These are phyloP conservation scores for Penicillium sp. DNA, from an alignment of 2,329 filamentous ascomycete species.

Conservation along the genomic window DNA sequence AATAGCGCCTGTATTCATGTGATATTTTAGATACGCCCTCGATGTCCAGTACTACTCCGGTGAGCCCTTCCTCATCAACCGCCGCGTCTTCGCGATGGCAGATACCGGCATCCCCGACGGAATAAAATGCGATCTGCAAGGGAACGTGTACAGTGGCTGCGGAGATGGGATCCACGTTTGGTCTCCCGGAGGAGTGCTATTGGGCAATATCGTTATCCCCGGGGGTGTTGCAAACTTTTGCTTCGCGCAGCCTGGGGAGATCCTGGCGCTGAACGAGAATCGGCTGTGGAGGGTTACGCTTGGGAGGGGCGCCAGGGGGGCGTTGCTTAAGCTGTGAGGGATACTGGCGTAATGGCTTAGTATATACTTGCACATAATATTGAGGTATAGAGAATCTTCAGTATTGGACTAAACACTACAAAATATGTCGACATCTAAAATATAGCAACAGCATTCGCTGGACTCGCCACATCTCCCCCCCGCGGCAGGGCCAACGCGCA, in stretches of 20 bases:
- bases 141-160: constrained; percentile 62
- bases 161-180: constrained; percentile 63
- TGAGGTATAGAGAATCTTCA: no score
- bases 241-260: constrained; percentile 46
- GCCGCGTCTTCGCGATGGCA: constrained; percentile 58
- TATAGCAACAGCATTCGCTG: no score
- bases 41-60: constrained; percentile 46
- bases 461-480: no score
- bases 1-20: background rate
- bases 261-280: constrained; percentile 48
- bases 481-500: no score
- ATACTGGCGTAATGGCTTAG: background rate
- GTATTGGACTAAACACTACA: no score
- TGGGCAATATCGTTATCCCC: constrained; percentile 63
- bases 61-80: constrained; percentile 53
- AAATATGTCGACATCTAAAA: no score
- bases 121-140: constrained; percentile 57
- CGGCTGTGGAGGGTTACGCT: constrained; percentile 52
- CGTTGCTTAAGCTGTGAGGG: constrained; percentile 3
- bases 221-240: constrained; percentile 56
- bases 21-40: constrained; percentile 49
- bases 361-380: no score
- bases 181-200: constrained; percentile 54
- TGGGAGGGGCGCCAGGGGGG: constrained; percentile 23
- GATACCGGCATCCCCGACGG: constrained; percentile 53